phyloP scores from a whole-genome alignment of 768 basidiomycete species.

The Tulasnella sp. region DNA sequence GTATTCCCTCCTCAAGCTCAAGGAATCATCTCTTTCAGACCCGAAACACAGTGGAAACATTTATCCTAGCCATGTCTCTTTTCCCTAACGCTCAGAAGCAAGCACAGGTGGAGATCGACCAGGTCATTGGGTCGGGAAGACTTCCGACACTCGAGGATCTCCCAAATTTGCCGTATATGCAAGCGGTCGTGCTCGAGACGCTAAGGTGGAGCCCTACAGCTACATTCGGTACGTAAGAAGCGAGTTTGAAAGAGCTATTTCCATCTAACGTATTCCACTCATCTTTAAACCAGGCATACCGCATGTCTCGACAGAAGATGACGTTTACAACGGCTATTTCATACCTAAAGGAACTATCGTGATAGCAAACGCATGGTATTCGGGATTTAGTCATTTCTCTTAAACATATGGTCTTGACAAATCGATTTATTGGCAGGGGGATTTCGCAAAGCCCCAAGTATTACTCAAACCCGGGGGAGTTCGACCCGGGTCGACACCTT shows the following conservation, averaged over 20 bases:
- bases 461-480: background rate
- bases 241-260: background rate
- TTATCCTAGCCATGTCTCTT: constrained; percentile 20
- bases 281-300: background rate
- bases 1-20: background rate
- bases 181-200: constrained; percentile 16
- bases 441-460: background rate
- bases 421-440: background rate
- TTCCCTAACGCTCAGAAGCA: constrained; percentile 21
- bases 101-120: constrained; percentile 29
- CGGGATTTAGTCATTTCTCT: background rate
- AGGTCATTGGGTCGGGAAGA: constrained; percentile 20
- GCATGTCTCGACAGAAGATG: constrained; percentile 5
- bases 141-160: constrained; percentile 22
- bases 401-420: background rate
- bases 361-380: background rate
- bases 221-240: background rate
- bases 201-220: constrained; percentile 13
- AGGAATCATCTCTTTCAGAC: background rate
- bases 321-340: constrained; percentile 10
- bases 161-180: constrained; percentile 15
- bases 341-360: background rate
- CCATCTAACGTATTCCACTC: background rate
- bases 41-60: constrained; percentile 13
- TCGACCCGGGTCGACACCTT: background rate